Conservation (phyloP, 2,329 filamentous ascomycete genomes). For the Penicillium nordicum region DNA sequence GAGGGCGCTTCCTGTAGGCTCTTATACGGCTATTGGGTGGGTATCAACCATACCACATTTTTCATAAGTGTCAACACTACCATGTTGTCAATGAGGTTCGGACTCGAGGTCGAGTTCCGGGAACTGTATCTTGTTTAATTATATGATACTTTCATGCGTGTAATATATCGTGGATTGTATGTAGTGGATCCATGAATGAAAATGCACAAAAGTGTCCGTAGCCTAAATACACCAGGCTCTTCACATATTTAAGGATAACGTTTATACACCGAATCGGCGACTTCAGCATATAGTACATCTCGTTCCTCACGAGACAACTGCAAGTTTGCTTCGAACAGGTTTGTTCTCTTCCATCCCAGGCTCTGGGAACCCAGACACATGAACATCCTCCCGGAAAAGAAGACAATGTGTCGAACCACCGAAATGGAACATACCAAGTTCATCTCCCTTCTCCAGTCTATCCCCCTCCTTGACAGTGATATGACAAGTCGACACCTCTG, state of each 20-base stretch:
- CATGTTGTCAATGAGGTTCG: too few species aligned
- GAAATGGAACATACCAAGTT: conserved; percentile 77
- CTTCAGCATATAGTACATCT: background rate
- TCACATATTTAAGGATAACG: background rate
- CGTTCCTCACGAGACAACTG: conserved; percentile 12
- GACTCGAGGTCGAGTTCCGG: too few species aligned
- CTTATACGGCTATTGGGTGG: too few species aligned
- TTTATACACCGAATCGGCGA: background rate
- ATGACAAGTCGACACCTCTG: conserved; percentile 70
- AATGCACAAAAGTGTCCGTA: too few species aligned
- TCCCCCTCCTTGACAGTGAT: conserved; percentile 66
- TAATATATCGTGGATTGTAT: background rate
- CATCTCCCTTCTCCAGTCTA: conserved; percentile 64
- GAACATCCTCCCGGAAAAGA: conserved; percentile 51
- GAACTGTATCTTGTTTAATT: too few species aligned
- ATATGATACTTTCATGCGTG: too few species aligned
- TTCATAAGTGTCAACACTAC: too few species aligned
- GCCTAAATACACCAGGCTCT: background rate
- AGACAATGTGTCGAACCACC: conserved; percentile 70
- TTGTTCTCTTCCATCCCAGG: conserved; percentile 25
- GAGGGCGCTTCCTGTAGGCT: too few species aligned
- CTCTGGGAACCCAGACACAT: conserved; percentile 29
- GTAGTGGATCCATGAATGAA: background rate
- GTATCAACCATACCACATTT: too few species aligned
- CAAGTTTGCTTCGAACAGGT: conserved; percentile 27